Evolutionary conservation across 2,329 filamentous ascomycete genomes (phyloP), one percentile per base, ranked within the genome.

Genomic region (Fusarium dlaminii): DNA sequence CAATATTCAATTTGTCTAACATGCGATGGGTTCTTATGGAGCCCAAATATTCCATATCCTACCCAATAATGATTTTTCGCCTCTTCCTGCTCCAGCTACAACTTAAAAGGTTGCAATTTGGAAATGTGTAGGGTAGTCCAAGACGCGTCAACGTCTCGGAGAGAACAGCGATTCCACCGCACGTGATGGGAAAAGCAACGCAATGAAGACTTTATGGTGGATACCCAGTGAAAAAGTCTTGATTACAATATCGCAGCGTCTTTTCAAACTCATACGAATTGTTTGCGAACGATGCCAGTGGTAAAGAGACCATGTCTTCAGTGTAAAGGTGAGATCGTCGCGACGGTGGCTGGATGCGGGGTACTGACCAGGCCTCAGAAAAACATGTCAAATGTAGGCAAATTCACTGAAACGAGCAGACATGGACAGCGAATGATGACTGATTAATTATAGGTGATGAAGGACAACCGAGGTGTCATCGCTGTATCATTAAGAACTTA

Each of bases 331-430:
- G 65, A 62, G 27, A n/a, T 4, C 8, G 15, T 14, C 18, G 12
- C 22, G 40, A 18, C 34, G 15, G 8, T 49, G 36, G 34, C 30
- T 18, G 30, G 48, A 39, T 20, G n/a, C 40, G 57, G 34, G 39
- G 58, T 66, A 54, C 73, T 79, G 65, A 78, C 65, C 5, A 34
- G 2, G 3, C 1, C 6, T 12, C 46, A 82, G 81, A 82, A 46
- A 82, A 82, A 57, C 80, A 82, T 70, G 79, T 82, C 54, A 82
- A 81, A 75, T 82, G 81, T 82, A 68, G 29, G 48, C 22, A 8
- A 32, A 24, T 34, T 20, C 17, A 51, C 17, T 51, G 22, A 51
- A 51, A 0, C 4, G 11, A 14, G 4, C 6, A 57, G 51, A 15
- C 8, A 8, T 27, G 3, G 11, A 6, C 24, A 7, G 12, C 1